Percentiles rank a stretch among this genome's conserved stretches.
Conservation (phyloP, 495 filamentous ascomycete genomes). For the Aspergillus diversus region DNA sequence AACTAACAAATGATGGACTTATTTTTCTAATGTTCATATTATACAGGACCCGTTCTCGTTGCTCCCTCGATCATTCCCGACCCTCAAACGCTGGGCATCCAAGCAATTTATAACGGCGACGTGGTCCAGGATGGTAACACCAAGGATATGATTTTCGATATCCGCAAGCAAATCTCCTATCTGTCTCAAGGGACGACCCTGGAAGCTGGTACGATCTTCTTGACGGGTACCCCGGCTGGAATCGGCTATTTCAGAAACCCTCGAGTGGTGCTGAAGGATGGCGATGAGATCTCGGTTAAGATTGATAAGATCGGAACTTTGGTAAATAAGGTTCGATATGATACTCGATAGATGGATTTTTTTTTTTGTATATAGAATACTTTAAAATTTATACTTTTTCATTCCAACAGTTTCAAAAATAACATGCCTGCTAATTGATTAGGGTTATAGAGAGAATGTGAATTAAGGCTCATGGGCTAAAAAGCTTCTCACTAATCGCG, state of each 20-base stretch:
- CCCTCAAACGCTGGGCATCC: constrained; percentile 34
- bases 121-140: constrained; percentile 35
- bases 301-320: constrained; percentile 34
- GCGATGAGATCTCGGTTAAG: constrained; percentile 56
- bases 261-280: constrained; percentile 52
- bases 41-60: constrained; percentile 43
- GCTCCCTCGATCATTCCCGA: constrained; percentile 37
- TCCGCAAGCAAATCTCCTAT: constrained; percentile 36
- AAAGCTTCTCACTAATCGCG: too few relatives aligned
- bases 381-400: too few relatives aligned
- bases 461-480: too few relatives aligned
- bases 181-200: constrained; percentile 49
- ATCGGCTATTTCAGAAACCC: constrained; percentile 48
- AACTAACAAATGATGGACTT: background rate
- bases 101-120: constrained; percentile 33
- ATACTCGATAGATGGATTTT: background rate
- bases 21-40: constrained; percentile 1
- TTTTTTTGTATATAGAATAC: too few relatives aligned
- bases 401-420: too few relatives aligned
- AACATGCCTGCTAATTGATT: too few relatives aligned
- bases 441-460: too few relatives aligned
- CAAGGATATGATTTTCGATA: constrained; percentile 38
- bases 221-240: constrained; percentile 48
- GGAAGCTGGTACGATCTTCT: constrained; percentile 38
- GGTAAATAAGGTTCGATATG: constrained; percentile 34